Percentiles rank a stretch among this genome's conserved stretches.
Evolutionary conservation across 768 basidiomycete species (phyloP).

Genomic region (Tricholoma furcatifolium): DNA sequence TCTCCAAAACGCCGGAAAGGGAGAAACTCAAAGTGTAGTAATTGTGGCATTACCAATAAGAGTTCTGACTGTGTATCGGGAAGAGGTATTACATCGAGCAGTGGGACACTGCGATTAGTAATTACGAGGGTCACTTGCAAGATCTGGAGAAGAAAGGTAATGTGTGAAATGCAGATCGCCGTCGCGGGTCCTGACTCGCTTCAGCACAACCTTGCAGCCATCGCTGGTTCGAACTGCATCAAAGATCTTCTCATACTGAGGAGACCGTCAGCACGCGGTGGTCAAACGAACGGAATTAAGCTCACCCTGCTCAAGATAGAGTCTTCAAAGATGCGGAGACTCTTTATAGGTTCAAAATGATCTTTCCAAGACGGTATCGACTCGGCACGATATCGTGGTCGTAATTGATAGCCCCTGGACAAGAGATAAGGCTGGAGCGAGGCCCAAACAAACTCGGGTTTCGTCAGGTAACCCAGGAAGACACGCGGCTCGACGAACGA

Average conservation of each 20-base stretch:
- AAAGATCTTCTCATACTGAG: neutral
- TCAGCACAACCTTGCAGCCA: slow-evolving; percentile 9
- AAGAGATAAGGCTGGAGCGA: too few species aligned
- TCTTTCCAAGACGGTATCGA: slow-evolving; percentile 1
- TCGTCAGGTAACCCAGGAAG: too few species aligned
- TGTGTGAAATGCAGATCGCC: too few species aligned
- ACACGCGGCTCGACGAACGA: too few species aligned
- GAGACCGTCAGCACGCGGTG: neutral
- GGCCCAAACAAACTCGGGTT: too few species aligned
- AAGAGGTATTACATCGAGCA: too few species aligned
- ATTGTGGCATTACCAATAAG: slow-evolving; percentile 22
- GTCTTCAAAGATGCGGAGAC: neutral
- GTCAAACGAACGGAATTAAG: neutral
- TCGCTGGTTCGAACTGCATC: slow-evolving; percentile 19
- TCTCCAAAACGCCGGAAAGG: slow-evolving; percentile 24
- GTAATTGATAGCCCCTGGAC: too few species aligned
- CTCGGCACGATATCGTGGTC: too few species aligned
- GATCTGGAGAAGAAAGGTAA: too few species aligned
- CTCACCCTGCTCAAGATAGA: neutral
- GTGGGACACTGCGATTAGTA: too few species aligned
- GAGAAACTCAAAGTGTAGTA: slow-evolving; percentile 12
- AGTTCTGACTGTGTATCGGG: slow-evolving; percentile 13
- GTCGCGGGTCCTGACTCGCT: too few species aligned
- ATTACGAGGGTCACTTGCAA: too few species aligned
- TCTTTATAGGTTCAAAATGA: neutral